Evolutionary conservation across 1,284 basidiomycete species (phyloP).

Genomic region (Rhizoctonia solani): DNA sequence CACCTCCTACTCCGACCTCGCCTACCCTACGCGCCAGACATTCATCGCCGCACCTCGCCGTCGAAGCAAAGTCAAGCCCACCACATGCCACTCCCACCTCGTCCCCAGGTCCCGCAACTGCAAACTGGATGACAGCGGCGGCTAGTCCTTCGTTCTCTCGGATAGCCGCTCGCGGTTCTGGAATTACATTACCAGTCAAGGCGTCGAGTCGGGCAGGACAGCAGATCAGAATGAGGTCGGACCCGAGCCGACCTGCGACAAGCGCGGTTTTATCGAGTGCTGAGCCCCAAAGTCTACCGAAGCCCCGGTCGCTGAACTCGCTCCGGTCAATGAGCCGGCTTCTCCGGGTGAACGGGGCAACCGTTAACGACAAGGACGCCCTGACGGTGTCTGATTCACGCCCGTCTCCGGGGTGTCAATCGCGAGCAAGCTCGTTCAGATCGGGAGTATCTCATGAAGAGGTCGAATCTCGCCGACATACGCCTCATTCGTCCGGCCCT

Average conservation of each 20-base stretch:
- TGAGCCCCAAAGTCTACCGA: not conserved
- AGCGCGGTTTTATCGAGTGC: not conserved
- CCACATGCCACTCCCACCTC: not conserved
- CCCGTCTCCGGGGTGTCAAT: too few species aligned
- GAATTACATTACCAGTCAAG: constrained; percentile 18
- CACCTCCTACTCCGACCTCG: not conserved
- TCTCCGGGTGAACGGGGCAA: not conserved
- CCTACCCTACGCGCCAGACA: constrained; percentile 2
- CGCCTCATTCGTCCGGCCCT: too few species aligned
- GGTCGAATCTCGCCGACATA: too few species aligned
- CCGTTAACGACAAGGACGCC: too few species aligned
- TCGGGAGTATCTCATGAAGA: too few species aligned
- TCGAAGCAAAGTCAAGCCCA: not conserved
- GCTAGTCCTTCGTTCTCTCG: constrained; percentile 21
- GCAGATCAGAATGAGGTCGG: constrained; percentile 7
- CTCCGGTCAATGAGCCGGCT: constrained; percentile 4
- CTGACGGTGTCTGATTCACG: too few species aligned
- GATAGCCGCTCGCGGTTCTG: not conserved
- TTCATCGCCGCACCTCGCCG: constrained; percentile 22
- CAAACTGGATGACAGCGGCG: constrained; percentile 21
- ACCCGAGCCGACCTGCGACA: not conserved
- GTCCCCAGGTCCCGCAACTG: not conserved
- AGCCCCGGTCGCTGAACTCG: not conserved
- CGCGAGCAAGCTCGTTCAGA: too few species aligned
- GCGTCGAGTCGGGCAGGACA: constrained; percentile 11